Evolutionary conservation across 176 grass and related monocot genomes (phyloP), one percentile per base, ranked within the genome.

Genomic region (Ampelocalamus luodianensis): DNA sequence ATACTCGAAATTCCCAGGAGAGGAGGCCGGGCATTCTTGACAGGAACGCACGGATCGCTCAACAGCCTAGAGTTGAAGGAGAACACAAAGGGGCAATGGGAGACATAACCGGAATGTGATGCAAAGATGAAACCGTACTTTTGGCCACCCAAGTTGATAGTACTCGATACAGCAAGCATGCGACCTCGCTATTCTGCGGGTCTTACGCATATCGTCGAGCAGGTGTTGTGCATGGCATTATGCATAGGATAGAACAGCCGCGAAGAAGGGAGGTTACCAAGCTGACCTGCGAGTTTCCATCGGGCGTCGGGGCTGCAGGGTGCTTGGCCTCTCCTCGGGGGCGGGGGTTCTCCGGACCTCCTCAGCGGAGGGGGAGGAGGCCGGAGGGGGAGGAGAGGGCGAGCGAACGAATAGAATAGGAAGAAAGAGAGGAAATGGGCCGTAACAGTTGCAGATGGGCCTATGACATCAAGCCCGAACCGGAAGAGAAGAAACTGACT

Each of bases 161-260:
- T 22, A n/a, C 17, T 12, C 37, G 71, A 12, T 13, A 4, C 14
- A n/a, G n/a, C n/a, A n/a, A 1, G 14, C 12, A 55, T 54, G 8
- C 32, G 2, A 15, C 71, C 14, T 46, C 46, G 46, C 46, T 14
- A 49, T 49, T 49, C 46, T 49, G 46, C 46, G 46, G 46, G 13
- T 15, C 13, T 16, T 49, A 16, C 48, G 48, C 60, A 49, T 70
- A 68, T 43, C 42, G 32, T 81, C 82, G 77, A 89, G 42, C 88
- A 89, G 77, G 39, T 76, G 70, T 8, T 37, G 32, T 26, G 51
- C 82, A 51, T 76, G 14, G 15, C n/a, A 18, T 48, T 48, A 48
- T 14, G 50, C 50, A 18, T 53, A 53, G 50, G 50, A 18, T 53
- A 55, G 17, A 17, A 20, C 48, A 15, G 48, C 13, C 4, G 48